A percentile compares a stretch with the other conserved stretches of the same genome.
Conservation (phyloP, 345 rosid genomes). For the Draba incana region DNA sequence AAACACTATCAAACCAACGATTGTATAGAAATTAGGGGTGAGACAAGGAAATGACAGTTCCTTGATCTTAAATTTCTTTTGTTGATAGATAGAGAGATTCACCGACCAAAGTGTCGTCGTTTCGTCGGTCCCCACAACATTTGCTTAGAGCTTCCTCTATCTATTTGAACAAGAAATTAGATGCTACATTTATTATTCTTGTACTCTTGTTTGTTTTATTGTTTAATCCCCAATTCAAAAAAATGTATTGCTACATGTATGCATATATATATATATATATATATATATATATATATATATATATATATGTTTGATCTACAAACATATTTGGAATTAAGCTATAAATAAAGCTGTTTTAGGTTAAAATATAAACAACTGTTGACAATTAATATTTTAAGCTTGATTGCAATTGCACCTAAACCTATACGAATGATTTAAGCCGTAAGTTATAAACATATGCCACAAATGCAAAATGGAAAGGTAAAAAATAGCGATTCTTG, state of each 20-base stretch:
- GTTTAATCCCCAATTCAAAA: neutral
- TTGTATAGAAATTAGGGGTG: conserved; percentile 11
- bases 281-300: neutral
- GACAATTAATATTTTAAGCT: neutral
- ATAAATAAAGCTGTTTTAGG: no score
- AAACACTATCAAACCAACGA: neutral
- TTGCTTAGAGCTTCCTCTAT: conserved; percentile 41
- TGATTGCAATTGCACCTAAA: neutral
- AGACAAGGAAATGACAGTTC: conserved; percentile 37
- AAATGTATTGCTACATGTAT: neutral
- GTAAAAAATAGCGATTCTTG: no score
- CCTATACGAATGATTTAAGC: neutral
- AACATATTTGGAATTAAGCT: neutral
- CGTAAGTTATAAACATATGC: neutral
- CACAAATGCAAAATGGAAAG: neutral
- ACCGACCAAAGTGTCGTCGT: conserved; percentile 42
- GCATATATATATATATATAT: neutral
- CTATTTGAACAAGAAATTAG: conserved; percentile 14
- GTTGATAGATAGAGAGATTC: conserved; percentile 33
- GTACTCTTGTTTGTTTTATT: conserved; percentile 34
- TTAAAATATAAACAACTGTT: no score
- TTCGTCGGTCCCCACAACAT: conserved; percentile 38
- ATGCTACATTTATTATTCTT: conserved; percentile 37
- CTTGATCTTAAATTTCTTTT: conserved; percentile 4
- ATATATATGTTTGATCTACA: neutral